These are phyloP conservation scores for Extremus antarcticus DNA, from an alignment of 495 filamentous ascomycete species.

Conservation along the genomic window DNA sequence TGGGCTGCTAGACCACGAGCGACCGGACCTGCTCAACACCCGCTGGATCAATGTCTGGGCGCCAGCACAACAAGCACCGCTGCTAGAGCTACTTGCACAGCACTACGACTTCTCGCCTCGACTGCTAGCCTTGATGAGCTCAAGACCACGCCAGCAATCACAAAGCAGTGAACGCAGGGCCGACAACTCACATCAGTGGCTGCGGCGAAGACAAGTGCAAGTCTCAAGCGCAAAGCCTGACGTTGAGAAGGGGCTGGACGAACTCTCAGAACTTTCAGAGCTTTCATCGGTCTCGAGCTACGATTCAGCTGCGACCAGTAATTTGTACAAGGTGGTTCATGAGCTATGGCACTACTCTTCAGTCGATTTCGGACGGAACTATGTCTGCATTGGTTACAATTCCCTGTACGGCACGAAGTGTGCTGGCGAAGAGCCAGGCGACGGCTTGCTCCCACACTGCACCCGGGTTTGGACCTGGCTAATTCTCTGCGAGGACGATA, in stretches of 20 bases:
- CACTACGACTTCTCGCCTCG: slow-evolving; percentile 60
- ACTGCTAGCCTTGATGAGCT: slow-evolving; percentile 54
- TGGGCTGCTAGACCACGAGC: slow-evolving; percentile 22
- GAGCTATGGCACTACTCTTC: slow-evolving; percentile 59
- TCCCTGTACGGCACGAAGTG: slow-evolving; percentile 51
- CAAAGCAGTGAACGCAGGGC: background rate
- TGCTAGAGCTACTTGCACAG: slow-evolving; percentile 42
- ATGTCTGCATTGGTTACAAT: slow-evolving; percentile 75
- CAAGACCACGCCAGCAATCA: slow-evolving; percentile 35
- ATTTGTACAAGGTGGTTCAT: slow-evolving; percentile 43
- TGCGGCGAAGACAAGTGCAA: slow-evolving; percentile 1
- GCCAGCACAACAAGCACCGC: slow-evolving; percentile 47
- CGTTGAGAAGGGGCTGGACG: slow-evolving; percentile 10
- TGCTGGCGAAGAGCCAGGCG: slow-evolving; percentile 15
- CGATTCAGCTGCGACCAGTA: slow-evolving; percentile 14
- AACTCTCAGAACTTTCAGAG: slow-evolving; percentile 11
- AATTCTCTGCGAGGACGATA: slow-evolving; percentile 72
- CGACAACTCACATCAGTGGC: background rate
- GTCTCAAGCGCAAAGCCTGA: slow-evolving; percentile 6
- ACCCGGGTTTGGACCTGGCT: slow-evolving; percentile 68
- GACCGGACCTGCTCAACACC: slow-evolving; percentile 23
- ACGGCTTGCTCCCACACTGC: slow-evolving; percentile 42
- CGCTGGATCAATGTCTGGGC: slow-evolving; percentile 76
- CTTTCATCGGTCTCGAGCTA: slow-evolving; percentile 11
- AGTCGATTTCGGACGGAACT: slow-evolving; percentile 48